Percentiles rank a stretch among this genome's conserved stretches.
Evolutionary conservation across 441 rosid genomes (phyloP).

Genomic region (Codiaeum variegatum): DNA sequence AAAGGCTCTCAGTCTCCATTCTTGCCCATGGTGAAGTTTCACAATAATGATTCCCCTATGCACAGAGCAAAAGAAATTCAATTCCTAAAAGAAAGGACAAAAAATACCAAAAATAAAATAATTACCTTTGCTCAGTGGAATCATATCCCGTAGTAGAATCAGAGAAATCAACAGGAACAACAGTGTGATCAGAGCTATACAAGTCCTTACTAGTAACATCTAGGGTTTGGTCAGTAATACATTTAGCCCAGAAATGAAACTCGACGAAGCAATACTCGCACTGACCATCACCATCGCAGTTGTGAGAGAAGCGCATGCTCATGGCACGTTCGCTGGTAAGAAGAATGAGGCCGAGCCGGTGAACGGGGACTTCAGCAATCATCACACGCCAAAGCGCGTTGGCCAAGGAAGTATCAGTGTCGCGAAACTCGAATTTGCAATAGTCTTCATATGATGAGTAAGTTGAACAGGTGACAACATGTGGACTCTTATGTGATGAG

Average conservation of each 20-base stretch:
- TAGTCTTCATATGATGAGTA: too few relatives aligned
- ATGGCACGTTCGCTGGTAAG: conserved; percentile 84
- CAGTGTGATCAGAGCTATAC: conserved; percentile 77
- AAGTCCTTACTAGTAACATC: conserved; percentile 87
- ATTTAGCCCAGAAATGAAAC: conserved; percentile 76
- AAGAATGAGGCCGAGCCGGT: conserved; percentile 87
- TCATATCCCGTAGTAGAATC: conserved; percentile 49
- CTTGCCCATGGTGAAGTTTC: conserved; percentile 82
- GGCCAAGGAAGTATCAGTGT: conserved; percentile 85
- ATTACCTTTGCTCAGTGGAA: conserved; percentile 58
- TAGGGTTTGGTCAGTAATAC: conserved; percentile 75
- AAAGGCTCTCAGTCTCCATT: conserved; percentile 75
- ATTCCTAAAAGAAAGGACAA: neutral
- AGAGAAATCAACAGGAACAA: conserved; percentile 72
- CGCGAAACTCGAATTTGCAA: conserved; percentile 83
- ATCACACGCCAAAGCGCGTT: conserved; percentile 95
- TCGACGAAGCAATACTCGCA: conserved; percentile 97
- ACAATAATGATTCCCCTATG: conserved; percentile 81
- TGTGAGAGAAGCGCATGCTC: conserved; percentile 92
- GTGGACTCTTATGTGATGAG: too few relatives aligned
- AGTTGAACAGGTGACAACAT: too few relatives aligned
- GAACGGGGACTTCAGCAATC: conserved; percentile 96
- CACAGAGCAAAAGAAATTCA: neutral
- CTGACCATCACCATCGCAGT: conserved; percentile 96
- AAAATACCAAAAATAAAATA: neutral